Conservation (phyloP, 2,329 filamentous ascomycete species). For the Peltaster fructicola region DNA sequence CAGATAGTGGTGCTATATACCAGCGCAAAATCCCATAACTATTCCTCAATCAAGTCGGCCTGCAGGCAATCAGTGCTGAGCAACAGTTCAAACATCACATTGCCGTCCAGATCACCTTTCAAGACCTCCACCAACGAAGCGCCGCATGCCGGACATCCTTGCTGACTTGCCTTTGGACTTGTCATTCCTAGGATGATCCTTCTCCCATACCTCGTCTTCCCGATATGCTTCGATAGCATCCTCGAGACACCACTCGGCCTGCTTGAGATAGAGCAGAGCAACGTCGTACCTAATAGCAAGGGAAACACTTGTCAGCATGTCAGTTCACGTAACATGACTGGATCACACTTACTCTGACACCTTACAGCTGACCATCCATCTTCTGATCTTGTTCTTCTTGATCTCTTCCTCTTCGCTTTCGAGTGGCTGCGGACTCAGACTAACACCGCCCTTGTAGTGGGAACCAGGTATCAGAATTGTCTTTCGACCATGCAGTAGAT, state of each 20-base stretch:
- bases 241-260: slow-evolving; percentile 48
- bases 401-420: slow-evolving; percentile 58
- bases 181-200: slow-evolving; percentile 41
- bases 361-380: slow-evolving; percentile 67
- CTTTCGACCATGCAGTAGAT: slow-evolving; percentile 49
- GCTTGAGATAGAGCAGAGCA: slow-evolving; percentile 57
- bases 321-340: slow-evolving; percentile 4
- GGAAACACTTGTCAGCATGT: slow-evolving; percentile 23
- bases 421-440: slow-evolving; percentile 51
- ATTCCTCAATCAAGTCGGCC: too few species aligned
- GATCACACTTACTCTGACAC: slow-evolving; percentile 45
- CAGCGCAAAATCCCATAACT: too few species aligned
- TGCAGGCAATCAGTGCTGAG: too few species aligned
- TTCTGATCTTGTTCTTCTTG: slow-evolving; percentile 50
- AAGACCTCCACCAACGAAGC: slow-evolving; percentile 22
- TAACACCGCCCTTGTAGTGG: slow-evolving; percentile 49
- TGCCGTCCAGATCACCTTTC: too few species aligned
- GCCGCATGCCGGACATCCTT: slow-evolving; percentile 17
- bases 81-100: too few species aligned
- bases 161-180: slow-evolving; percentile 29
- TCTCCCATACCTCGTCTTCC: slow-evolving; percentile 62
- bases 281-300: slow-evolving; percentile 40
- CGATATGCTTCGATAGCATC: slow-evolving; percentile 45
- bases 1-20: too few species aligned
- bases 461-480: slow-evolving; percentile 55